Conservation (phyloP, 2,329 filamentous ascomycete genomes). For the Aphanoascus verrucosus region DNA sequence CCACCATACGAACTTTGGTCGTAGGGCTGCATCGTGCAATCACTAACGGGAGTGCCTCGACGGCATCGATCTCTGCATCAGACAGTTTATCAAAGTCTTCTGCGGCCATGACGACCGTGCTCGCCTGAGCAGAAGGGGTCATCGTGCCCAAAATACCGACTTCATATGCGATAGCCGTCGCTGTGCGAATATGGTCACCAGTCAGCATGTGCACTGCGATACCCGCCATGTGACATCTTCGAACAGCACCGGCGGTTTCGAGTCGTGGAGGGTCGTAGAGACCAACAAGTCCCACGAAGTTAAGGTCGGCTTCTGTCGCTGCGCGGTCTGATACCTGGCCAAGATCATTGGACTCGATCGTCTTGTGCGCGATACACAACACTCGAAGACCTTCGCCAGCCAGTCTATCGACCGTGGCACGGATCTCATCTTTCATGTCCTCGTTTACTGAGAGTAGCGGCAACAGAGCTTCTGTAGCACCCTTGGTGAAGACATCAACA, state of each 20-base stretch:
- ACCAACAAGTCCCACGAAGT: conserved; percentile 63
- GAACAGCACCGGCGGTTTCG: conserved; percentile 60
- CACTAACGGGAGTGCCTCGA: conserved; percentile 42
- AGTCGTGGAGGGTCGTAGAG: conserved; percentile 71
- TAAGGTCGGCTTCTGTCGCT: conserved; percentile 52
- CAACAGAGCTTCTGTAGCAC: conserved; percentile 54
- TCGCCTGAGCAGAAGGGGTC: conserved; percentile 45
- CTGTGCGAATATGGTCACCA: conserved; percentile 64
- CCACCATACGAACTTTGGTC: conserved; percentile 72
- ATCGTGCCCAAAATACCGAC: conserved; percentile 53
- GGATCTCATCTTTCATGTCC: conserved; percentile 42
- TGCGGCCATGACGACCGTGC: conserved; percentile 57
- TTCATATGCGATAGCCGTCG: conserved; percentile 62
- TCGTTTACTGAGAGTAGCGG: conserved; percentile 47
- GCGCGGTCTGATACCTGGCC: conserved; percentile 43
- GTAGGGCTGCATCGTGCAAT: conserved; percentile 42
- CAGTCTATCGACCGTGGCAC: conserved; percentile 52
- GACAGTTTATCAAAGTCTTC: conserved; percentile 62
- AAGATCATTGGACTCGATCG: conserved; percentile 29
- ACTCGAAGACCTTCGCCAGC: conserved; percentile 54
- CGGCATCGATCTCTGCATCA: conserved; percentile 54
- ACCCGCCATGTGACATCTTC: conserved; percentile 55
- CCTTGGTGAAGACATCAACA: conserved; percentile 26
- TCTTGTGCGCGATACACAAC: conserved; percentile 31
- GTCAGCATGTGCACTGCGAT: conserved; percentile 70